Conservation (phyloP, 352 stramenopile genomes). For the Globisporangium abappressorium region DNA sequence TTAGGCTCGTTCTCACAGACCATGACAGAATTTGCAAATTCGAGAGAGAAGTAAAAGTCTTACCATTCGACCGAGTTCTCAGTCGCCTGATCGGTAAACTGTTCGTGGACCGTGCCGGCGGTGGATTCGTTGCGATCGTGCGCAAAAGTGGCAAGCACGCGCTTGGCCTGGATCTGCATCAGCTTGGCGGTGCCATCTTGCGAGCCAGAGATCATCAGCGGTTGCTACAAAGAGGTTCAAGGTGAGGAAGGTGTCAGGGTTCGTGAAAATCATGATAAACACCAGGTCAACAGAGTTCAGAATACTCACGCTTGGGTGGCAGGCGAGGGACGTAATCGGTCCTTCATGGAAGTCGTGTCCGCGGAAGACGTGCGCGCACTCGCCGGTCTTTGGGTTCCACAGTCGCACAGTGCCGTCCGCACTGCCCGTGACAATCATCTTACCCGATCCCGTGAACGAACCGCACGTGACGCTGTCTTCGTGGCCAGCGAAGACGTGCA, state of each 20-base stretch:
- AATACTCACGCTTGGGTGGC: slow-evolving; percentile 73
- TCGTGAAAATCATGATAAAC: background rate
- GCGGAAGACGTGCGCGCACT: slow-evolving; percentile 90
- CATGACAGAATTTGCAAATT: background rate
- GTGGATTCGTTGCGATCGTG: slow-evolving; percentile 62
- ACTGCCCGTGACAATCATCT: slow-evolving; percentile 94
- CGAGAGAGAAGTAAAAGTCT: slow-evolving; percentile 9
- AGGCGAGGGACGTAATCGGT: slow-evolving; percentile 89
- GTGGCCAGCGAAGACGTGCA: slow-evolving; percentile 97
- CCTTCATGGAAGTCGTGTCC: slow-evolving; percentile 85
- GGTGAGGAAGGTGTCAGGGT: background rate
- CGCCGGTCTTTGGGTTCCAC: slow-evolving; percentile 95
- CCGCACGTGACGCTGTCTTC: slow-evolving; percentile 94
- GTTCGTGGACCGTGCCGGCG: slow-evolving; percentile 48
- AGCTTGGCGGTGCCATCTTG: slow-evolving; percentile 94
- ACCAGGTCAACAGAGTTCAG: background rate
- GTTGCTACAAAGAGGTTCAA: slow-evolving; percentile 58
- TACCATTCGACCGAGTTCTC: slow-evolving; percentile 89
- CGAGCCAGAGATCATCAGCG: slow-evolving; percentile 89
- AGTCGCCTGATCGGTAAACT: slow-evolving; percentile 33
- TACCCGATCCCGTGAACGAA: slow-evolving; percentile 93
- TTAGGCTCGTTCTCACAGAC: background rate
- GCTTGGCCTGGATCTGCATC: slow-evolving; percentile 92
- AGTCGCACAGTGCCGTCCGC: slow-evolving; percentile 93
- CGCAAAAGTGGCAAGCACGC: slow-evolving; percentile 87